Evolutionary conservation across 768 basidiomycete species (phyloP), one percentile per base, ranked within the genome.

Genomic region (Lactarius hatsudake): DNA sequence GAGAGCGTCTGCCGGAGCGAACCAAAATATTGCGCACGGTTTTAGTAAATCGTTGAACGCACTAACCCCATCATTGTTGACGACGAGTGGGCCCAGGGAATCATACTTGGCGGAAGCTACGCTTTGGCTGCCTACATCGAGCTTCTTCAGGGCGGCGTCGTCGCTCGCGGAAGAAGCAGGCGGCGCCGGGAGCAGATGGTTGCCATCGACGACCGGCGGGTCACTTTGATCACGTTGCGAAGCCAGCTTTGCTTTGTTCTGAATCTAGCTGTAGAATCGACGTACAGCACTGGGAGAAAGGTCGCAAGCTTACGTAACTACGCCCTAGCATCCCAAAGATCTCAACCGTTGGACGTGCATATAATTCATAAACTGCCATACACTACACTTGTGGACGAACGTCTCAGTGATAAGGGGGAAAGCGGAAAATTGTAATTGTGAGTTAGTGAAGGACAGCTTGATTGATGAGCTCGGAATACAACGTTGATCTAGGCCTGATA

Each of bases 401-500:
- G n/a, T 26, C 53, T 60, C 51, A 12, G 53, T 23, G 18, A 13
- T 10, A 7, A 40, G 28, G 23, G 18, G 4, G 28, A 67, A 30
- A 18, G 17, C 15, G 42, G 1, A n/a, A n/a, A 17, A 10, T 13
- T 51, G 48, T 26, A 26, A 51, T 23, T 23, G 45, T 8, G 12
- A 26, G n/a, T 68, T 57, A 57, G 51, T 53, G 34, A 30, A 28
- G 32, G 30, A 48, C 6, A 9, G 64, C 63, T 7, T 66, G 64
- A 4, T 61, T 55, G 42, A 69, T 51, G 34, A 71, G 61, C 28
- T 48, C 59, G 2, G 54, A 61, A 45, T 65, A 40, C 28, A n/a
- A n/a, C 43, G 18, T 32, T 5, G 73, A 73, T 20, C 73, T 70
- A 18, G 73, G 72, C 38, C 57, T 66, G 54, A 74, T 71, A 23